These are phyloP conservation scores for Calocybe indica DNA, from an alignment of 768 basidiomycete genomes.

Conservation along the genomic window DNA sequence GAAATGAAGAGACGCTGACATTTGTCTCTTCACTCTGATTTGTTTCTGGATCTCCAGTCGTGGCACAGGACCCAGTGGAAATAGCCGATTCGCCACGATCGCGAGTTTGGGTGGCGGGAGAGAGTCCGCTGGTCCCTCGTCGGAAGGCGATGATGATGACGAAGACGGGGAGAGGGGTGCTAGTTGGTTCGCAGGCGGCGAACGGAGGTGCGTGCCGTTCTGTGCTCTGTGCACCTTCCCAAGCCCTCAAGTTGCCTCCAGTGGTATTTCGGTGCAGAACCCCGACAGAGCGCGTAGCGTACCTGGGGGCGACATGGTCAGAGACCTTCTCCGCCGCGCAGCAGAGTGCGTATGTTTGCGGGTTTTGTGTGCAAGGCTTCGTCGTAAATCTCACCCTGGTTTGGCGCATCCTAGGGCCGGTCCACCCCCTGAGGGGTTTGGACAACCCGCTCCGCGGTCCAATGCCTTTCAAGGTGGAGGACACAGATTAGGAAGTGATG, in stretches of 20 bases:
- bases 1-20: background rate
- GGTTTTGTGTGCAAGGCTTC: background rate
- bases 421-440: slow-evolving; percentile 16
- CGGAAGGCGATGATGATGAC: slow-evolving; percentile 45
- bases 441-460: slow-evolving; percentile 9
- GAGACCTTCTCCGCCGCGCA: slow-evolving; percentile 75
- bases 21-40: too few species aligned
- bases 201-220: slow-evolving; percentile 58
- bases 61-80: slow-evolving; percentile 1
- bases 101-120: slow-evolving; percentile 14
- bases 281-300: slow-evolving; percentile 48
- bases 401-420: slow-evolving; percentile 27
- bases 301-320: slow-evolving; percentile 57
- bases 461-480: slow-evolving; percentile 64
- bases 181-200: slow-evolving; percentile 92
- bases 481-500: slow-evolving; percentile 84
- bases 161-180: slow-evolving; percentile 48
- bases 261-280: slow-evolving; percentile 86
- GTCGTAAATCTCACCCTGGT: background rate
- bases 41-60: too few species aligned
- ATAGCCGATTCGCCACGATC: slow-evolving; percentile 22
- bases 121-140: slow-evolving; percentile 12
- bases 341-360: slow-evolving; percentile 50
- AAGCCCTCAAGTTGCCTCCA: slow-evolving; percentile 21
- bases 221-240: background rate